Base-by-base conservation (phyloP, 768 basidiomycete species). In the Boletellus ananas region DNA sequence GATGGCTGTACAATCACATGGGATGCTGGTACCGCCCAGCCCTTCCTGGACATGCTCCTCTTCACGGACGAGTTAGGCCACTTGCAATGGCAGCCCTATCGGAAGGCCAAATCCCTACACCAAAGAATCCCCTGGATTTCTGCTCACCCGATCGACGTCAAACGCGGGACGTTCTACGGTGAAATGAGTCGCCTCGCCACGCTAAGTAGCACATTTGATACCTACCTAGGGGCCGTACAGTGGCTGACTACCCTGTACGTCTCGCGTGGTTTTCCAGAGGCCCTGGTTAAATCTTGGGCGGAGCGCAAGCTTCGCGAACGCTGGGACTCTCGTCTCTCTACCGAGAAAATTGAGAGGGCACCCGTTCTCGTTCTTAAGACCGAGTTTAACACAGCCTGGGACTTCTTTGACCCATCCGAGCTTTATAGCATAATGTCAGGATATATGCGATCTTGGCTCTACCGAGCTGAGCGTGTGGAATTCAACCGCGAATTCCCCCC, bases 121-220 rank as follows among this genome's bases (percentile, higher is more conserved):
- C 18, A 50, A 18, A 41, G 45, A 34, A 39, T 50, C n/a, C 53
- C 44, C 6, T 55, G 56, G 55, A 49, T 55, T 1, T 43, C 36
- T 3, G 31, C 39, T 21, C 47, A 57, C 21, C 53, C 47, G 0
- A 7, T 42, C 0, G 46, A 57, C 1, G 50, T 57, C 1, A 57
- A 57, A 20, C 31, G 44, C 38, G 56, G 53, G 0, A 57, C 49
- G 0, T 56, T 56, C 16, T 9, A 4, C 0, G 44, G 55, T 27
- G 51, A 56, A 11, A 52, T 56, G 51, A 6, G 2, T 0, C 35
- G 40, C 0, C 16, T 56, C 0, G 29, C 54, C 29, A 52, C 39
- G 0, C 29, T 55, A 0, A 33, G 50, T 49, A 52, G 50, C 17
- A 18, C 1, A 0, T 2, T 1, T 0, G 40, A 55, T 1, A 4